Percentiles rank a stretch among this genome's conserved stretches.
These are phyloP conservation scores for Didymella arachidicola DNA, from an alignment of 2,329 filamentous ascomycete species.

Conservation along the genomic window DNA sequence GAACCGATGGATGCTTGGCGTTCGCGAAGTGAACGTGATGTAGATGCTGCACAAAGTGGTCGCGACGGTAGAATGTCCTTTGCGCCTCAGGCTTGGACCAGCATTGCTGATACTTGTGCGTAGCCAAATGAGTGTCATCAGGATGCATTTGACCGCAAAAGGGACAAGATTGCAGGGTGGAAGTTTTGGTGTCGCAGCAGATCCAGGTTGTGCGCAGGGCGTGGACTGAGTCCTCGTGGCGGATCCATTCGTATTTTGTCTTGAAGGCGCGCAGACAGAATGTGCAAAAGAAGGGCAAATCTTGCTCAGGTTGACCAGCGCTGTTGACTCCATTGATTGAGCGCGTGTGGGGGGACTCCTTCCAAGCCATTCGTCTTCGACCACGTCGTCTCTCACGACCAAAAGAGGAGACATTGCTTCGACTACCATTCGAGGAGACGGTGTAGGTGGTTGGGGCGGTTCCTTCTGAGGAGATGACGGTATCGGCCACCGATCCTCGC, in stretches of 20 bases:
- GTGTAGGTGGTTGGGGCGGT: slow-evolving; percentile 46
- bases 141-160: slow-evolving; percentile 45
- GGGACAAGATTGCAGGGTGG: slow-evolving; percentile 38
- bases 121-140: slow-evolving; percentile 46
- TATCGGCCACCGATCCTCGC: slow-evolving; percentile 42
- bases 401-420: slow-evolving; percentile 47
- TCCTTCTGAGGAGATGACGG: slow-evolving; percentile 43
- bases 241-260: slow-evolving; percentile 50
- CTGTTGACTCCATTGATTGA: slow-evolving; percentile 43
- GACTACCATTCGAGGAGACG: slow-evolving; percentile 41
- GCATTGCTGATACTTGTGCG: slow-evolving; percentile 48
- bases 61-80: slow-evolving; percentile 48
- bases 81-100: slow-evolving; percentile 45
- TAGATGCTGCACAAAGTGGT: slow-evolving; percentile 48
- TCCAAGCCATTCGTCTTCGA: slow-evolving; percentile 48
- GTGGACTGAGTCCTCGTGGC: slow-evolving; percentile 49
- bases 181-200: slow-evolving; percentile 42
- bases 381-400: slow-evolving; percentile 45
- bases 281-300: slow-evolving; percentile 49
- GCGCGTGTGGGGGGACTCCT: slow-evolving; percentile 40
- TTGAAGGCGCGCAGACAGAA: slow-evolving; percentile 49
- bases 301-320: slow-evolving; percentile 39
- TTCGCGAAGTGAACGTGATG: slow-evolving; percentile 49
- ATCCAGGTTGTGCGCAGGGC: slow-evolving; percentile 51
- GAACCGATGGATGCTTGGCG: slow-evolving; percentile 44